Conservation (phyloP, 2,329 filamentous ascomycete species). For the Ilyonectria destructans region DNA sequence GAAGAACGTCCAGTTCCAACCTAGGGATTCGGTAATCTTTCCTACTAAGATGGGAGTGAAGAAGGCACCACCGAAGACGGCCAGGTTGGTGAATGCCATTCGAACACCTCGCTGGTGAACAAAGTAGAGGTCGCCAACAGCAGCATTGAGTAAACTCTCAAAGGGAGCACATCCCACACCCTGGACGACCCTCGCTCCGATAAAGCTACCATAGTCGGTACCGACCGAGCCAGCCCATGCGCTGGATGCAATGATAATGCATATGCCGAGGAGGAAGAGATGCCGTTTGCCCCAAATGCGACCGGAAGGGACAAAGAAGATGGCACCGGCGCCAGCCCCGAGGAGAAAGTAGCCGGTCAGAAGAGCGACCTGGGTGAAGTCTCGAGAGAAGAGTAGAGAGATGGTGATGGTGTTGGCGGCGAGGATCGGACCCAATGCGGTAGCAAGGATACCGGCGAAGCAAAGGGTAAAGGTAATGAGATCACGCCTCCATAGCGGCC, state of each 20-base stretch:
- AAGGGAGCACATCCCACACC: slow-evolving; percentile 91
- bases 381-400: slow-evolving; percentile 74
- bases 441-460: slow-evolving; percentile 85
- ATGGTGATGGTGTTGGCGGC: slow-evolving; percentile 90
- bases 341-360: slow-evolving; percentile 91
- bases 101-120: slow-evolving; percentile 88
- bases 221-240: slow-evolving; percentile 84
- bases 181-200: slow-evolving; percentile 87
- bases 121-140: slow-evolving; percentile 91
- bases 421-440: slow-evolving; percentile 87
- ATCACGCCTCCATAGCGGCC: slow-evolving; percentile 91
- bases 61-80: slow-evolving; percentile 72
- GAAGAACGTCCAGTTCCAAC: slow-evolving; percentile 93
- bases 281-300: slow-evolving; percentile 95
- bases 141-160: slow-evolving; percentile 90
- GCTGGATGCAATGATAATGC: slow-evolving; percentile 81
- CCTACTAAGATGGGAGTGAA: slow-evolving; percentile 91
- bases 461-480: slow-evolving; percentile 85
- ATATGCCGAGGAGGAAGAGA: slow-evolving; percentile 83
- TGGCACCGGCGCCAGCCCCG: slow-evolving; percentile 85
- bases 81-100: slow-evolving; percentile 83
- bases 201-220: slow-evolving; percentile 78
- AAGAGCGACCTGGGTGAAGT: slow-evolving; percentile 84
- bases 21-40: slow-evolving; percentile 82
- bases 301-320: slow-evolving; percentile 89